Base-by-base conservation (phyloP, 176 grass and related monocot genomes). In the Oryza australiensis region DNA sequence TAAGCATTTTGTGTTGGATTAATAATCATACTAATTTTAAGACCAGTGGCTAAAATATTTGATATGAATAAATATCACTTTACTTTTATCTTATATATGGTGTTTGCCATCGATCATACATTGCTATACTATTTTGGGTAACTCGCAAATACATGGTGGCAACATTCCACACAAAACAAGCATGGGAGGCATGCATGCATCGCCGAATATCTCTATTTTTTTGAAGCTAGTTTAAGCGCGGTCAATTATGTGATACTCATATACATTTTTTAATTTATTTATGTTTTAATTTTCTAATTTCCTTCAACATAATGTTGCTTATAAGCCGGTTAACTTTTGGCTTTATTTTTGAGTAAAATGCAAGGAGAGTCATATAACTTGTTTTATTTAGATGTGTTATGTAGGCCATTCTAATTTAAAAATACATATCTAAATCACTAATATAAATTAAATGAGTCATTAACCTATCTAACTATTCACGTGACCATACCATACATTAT, bases 1-100 rank as follows among this genome's bases (percentile, higher is more conserved):
- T 81, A 67, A 66, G 9, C 24, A 49, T 5, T 26, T 4, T 12
- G n/a, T 20, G 45, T 9, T 59, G 37, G 77, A 34, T 84, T 62
- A 74, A 68, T 24, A 80, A 79, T 46, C 55, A n/a, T n/a, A 24
- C 22, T 60, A 60, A 60, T 60, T n/a, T 24, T 60, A 60, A 23
- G n/a, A 60, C 24, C 55, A 60, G 55, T 60, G 22, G 22, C 22
- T 60, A 60, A 60, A 60, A 60, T 60, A 60, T 24, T 60, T 60
- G 8, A 24, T 55, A 55, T 23, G n/a, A 60, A 24, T 60, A 60
- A 24, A 60, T 24, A 7, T 1, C 3, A 24, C 55, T 1, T 60
- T n/a, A n/a, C n/a, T 60, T 24, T 59, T 24, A 9, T 53, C 22
- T 20, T 53, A 11, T 3, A 59, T 24, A 24, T 24, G 55, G n/a